Conservation (phyloP, 2,329 filamentous ascomycete species). For the Stachybotrys echinatus region DNA sequence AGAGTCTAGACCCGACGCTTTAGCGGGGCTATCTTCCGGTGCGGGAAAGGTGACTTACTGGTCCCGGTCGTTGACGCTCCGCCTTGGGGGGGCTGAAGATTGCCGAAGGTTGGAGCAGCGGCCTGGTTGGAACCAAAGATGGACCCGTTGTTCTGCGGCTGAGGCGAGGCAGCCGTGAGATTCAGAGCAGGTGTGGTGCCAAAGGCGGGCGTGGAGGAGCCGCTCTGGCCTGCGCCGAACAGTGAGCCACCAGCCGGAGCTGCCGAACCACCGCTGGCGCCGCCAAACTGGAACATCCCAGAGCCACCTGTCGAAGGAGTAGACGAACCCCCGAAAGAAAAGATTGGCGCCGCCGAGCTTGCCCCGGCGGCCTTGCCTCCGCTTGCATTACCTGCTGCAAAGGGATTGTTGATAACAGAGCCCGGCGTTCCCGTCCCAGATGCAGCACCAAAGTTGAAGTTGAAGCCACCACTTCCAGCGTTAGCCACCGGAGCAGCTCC, state of each 20-base stretch:
- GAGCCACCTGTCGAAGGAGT: constrained; percentile 18
- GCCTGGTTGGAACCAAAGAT: constrained; percentile 28
- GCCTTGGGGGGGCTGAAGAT: constrained; percentile 35
- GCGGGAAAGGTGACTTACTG: constrained; percentile 37
- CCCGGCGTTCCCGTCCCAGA: constrained; percentile 14
- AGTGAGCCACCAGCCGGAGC: constrained; percentile 11
- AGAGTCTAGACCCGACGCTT: constrained; percentile 46
- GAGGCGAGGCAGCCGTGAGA: constrained; percentile 28
- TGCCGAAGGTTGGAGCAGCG: constrained; percentile 28
- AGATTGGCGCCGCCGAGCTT: constrained; percentile 21
- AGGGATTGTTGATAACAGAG: constrained; percentile 34
- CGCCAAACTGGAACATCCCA: constrained; percentile 33
- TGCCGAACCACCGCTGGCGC: constrained; percentile 14
- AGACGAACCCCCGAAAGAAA: constrained; percentile 29
- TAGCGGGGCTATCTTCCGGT: constrained; percentile 38
- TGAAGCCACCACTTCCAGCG: constrained; percentile 15
- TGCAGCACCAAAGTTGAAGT: constrained; percentile 25
- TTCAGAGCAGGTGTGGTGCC: constrained; percentile 30
- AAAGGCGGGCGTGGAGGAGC: constrained; percentile 21
- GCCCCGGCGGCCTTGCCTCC: constrained; percentile 16
- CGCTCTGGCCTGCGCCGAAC: constrained; percentile 20
- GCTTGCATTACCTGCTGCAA: constrained; percentile 20
- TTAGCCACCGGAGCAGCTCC: constrained; percentile 11
- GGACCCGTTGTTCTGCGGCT: constrained; percentile 21
- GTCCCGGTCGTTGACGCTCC: constrained; percentile 40